These are phyloP conservation scores for Coemansia sp. DNA, from an alignment of 371 early-diverging fungal genomes.

Conservation along the genomic window DNA sequence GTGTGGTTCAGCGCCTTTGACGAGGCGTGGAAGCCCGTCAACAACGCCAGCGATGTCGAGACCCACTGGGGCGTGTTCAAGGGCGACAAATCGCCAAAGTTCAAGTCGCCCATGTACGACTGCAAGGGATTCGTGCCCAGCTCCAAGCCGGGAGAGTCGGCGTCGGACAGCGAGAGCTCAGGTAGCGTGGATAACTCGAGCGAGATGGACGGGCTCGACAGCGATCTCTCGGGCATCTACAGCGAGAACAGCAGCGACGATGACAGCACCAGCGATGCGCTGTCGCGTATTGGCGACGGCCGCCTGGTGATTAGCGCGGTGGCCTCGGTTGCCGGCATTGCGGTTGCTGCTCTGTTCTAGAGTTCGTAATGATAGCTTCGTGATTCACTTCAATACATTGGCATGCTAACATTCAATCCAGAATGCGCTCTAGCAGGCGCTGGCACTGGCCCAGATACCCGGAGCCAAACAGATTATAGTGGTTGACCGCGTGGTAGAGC, in stretches of 20 bases:
- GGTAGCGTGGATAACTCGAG: neutral
- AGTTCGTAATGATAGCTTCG: neutral
- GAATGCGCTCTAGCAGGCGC: conserved; percentile 11
- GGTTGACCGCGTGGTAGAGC: conserved; percentile 51
- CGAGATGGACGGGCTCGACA: conserved; percentile 2
- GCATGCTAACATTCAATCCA: neutral
- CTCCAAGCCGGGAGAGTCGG: conserved; percentile 7
- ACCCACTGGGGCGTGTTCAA: conserved; percentile 60
- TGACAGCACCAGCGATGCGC: conserved; percentile 13
- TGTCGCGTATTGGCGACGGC: conserved; percentile 3
- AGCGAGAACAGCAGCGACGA: conserved; percentile 9
- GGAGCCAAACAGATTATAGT: conserved; percentile 48
- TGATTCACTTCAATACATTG: neutral
- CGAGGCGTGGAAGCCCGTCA: conserved; percentile 59
- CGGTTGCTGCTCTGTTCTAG: conserved; percentile 13
- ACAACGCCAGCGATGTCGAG: conserved; percentile 59
- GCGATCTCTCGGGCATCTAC: neutral
- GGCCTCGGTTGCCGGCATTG: too few species aligned
- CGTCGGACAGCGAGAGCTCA: neutral
- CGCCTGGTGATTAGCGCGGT: too few species aligned
- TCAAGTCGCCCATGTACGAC: conserved; percentile 42
- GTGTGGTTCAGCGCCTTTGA: conserved; percentile 65
- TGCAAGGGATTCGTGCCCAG: conserved; percentile 39
- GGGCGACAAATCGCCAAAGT: conserved; percentile 47
- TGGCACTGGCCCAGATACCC: conserved; percentile 30